phyloP scores from a whole-genome alignment of 2,329 filamentous ascomycete genomes.

The Dendrostoma leiphaemia region DNA sequence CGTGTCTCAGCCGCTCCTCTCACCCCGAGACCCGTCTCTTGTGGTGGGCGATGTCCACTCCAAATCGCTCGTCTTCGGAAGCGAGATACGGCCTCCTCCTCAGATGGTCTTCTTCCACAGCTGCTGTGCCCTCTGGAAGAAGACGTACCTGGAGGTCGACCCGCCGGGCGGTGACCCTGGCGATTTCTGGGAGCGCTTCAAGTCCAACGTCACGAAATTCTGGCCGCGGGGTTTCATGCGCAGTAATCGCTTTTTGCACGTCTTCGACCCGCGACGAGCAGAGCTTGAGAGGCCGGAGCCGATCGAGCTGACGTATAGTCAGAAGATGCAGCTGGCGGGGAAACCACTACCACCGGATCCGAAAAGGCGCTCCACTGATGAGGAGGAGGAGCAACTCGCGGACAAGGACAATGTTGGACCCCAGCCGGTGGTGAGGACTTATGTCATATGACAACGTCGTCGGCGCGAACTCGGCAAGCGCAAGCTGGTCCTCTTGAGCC shows the following conservation, averaged over 20 bases:
- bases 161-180: not conserved
- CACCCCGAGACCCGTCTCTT: not conserved
- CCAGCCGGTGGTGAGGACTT: too few species aligned
- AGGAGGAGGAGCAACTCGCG: too few species aligned
- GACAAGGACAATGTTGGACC: too few species aligned
- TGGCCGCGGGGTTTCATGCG: not conserved
- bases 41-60: not conserved
- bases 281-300: too few species aligned
- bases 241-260: not conserved
- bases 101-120: conserved; percentile 1
- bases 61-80: not conserved
- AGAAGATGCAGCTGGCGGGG: too few species aligned
- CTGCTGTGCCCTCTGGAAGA: conserved; percentile 12
- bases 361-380: too few species aligned
- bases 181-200: not conserved
- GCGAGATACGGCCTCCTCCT: not conserved
- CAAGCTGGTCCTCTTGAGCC: too few species aligned
- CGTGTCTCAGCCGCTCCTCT: not conserved
- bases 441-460: too few species aligned
- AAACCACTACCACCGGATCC: too few species aligned
- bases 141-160: conserved; percentile 1
- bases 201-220: not conserved
- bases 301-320: too few species aligned
- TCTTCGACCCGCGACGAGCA: not conserved
- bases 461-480: too few species aligned